Evolutionary conservation across 2,329 filamentous ascomycete genomes (phyloP).

Genomic region (Polychaeton citri): DNA sequence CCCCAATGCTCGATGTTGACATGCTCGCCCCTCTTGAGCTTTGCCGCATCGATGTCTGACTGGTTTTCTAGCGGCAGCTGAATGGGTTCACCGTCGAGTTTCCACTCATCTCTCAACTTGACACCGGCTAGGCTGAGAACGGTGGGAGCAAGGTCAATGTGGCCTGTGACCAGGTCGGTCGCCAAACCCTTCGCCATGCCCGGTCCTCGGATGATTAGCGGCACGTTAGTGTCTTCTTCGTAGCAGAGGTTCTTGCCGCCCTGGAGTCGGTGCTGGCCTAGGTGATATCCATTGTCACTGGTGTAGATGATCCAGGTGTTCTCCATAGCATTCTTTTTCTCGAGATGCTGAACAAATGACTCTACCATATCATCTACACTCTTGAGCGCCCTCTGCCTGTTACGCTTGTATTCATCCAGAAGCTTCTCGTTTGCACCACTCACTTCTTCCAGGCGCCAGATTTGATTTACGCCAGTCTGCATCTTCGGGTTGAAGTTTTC

Average conservation of each 20-base stretch:
- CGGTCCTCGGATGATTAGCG: constrained; percentile 20
- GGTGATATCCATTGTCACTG: constrained; percentile 23
- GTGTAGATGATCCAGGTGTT: constrained; percentile 27
- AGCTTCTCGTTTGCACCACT: no score
- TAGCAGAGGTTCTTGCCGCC: constrained; percentile 19
- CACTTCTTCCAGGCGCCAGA: no score
- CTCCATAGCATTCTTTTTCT: constrained; percentile 13
- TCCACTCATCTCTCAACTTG: constrained; percentile 7
- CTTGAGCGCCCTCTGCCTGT: no score
- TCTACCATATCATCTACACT: constrained; percentile 9
- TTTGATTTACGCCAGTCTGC: no score
- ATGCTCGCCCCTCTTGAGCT: constrained; percentile 12
- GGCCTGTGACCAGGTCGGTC: constrained; percentile 15
- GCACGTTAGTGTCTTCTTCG: constrained; percentile 22
- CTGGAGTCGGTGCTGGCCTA: constrained; percentile 20
- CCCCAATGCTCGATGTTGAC: constrained; percentile 25
- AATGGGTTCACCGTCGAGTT: constrained; percentile 14
- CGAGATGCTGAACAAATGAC: no score
- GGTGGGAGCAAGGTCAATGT: constrained; percentile 20
- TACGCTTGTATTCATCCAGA: no score
- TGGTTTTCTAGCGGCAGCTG: constrained; percentile 12
- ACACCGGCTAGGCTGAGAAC: constrained; percentile 11
- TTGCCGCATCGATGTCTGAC: constrained; percentile 2
- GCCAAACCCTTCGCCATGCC: constrained; percentile 11
- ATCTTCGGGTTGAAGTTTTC: no score